These are phyloP conservation scores for Thielaviopsis euricoi DNA, from an alignment of 2,329 filamentous ascomycete genomes.

Conservation along the genomic window DNA sequence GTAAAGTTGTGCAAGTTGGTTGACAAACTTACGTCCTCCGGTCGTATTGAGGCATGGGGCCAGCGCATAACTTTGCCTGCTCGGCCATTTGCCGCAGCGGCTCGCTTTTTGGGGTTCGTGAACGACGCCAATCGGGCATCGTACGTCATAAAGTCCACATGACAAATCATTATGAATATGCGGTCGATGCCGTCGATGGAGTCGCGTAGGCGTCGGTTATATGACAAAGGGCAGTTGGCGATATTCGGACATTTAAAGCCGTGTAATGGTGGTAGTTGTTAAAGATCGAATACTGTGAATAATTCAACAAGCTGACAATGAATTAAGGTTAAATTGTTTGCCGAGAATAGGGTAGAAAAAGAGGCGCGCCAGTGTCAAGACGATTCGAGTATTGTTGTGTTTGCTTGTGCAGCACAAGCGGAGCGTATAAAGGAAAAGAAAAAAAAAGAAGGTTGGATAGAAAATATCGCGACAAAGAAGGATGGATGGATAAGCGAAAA, in stretches of 20 bases:
- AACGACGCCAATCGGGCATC: conserved; percentile 73
- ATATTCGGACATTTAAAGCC: background rate
- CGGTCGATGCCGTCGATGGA: background rate
- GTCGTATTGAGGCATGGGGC: conserved; percentile 45
- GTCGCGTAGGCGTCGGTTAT: background rate
- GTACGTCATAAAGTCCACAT: conserved; percentile 41
- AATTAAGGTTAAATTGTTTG: background rate
- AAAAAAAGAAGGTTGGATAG: background rate
- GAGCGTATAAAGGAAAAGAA: background rate
- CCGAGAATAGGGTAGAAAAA: background rate
- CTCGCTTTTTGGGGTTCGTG: conserved; percentile 48
- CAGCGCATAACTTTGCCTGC: conserved; percentile 46
- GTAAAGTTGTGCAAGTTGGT: conserved; percentile 10
- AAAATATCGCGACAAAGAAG: background rate
- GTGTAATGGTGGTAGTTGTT: background rate
- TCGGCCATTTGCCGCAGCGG: conserved; percentile 41
- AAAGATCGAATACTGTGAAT: background rate
- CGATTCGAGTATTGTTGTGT: background rate
- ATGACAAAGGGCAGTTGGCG: background rate
- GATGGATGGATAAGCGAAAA: background rate
- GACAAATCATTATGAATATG: conserved; percentile 9
- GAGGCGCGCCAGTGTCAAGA: background rate
- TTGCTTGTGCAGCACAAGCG: background rate
- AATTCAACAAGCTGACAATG: background rate
- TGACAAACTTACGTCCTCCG: conserved; percentile 18